Percentiles rank a stretch among this genome's conserved stretches.
Evolutionary conservation across 139 green algal species (phyloP).

Genomic region (Tetradesmus obliquus): DNA sequence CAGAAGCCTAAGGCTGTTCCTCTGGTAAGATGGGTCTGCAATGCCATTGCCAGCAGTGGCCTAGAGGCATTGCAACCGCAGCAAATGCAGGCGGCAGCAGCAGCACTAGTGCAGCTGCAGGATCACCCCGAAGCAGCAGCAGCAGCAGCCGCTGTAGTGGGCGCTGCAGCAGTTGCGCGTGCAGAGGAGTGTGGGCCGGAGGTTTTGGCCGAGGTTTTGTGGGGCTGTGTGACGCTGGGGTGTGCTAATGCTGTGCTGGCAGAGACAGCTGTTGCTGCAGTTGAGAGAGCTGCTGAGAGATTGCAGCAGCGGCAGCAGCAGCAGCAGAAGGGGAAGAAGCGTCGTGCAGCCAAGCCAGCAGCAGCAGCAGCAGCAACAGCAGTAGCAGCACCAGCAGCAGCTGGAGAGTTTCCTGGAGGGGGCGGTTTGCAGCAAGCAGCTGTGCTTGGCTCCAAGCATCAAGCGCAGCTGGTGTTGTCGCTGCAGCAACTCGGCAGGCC

Average conservation of each 20-base stretch:
- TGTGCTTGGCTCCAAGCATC: neutral
- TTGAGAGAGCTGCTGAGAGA: neutral
- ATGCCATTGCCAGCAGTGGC: neutral
- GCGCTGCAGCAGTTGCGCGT: neutral
- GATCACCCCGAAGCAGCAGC: neutral
- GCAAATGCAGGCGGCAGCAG: neutral
- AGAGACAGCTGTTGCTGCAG: constrained; percentile 6
- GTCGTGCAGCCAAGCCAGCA: neutral
- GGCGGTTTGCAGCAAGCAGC: neutral
- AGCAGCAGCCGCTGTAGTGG: neutral
- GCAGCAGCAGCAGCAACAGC: too few species aligned
- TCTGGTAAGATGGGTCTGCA: neutral
- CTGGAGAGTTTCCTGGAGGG: too few species aligned
- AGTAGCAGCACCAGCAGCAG: neutral
- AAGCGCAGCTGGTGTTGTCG: constrained; percentile 7
- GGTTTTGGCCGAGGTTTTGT: constrained; percentile 21
- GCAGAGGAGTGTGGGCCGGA: constrained; percentile 6
- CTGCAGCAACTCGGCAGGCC: constrained; percentile 18
- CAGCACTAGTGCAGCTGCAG: neutral
- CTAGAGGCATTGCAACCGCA: neutral
- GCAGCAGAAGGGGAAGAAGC: neutral
- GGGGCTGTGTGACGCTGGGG: constrained; percentile 5
- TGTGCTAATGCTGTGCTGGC: constrained; percentile 9
- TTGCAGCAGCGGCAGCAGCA: neutral
- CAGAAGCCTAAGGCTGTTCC: neutral